phyloP scores from a whole-genome alignment of 1,139 yeast genomes.

The Protomyces pachydermus region DNA sequence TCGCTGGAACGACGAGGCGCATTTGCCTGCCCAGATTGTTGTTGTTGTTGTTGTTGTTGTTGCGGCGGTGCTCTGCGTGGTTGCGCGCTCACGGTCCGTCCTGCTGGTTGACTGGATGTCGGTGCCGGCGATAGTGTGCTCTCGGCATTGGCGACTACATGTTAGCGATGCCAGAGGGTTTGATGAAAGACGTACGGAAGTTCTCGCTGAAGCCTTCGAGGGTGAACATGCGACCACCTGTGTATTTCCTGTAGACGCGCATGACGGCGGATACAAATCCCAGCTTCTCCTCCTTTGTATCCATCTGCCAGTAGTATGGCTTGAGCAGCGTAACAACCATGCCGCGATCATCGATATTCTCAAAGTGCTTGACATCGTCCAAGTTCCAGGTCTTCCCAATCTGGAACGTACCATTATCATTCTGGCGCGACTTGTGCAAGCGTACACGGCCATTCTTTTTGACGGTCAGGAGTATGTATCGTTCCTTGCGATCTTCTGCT shows the following conservation, averaged over 20 bases:
- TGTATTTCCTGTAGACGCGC: constrained; percentile 61
- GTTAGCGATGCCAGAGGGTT: not conserved
- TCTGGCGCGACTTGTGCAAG: constrained; percentile 81
- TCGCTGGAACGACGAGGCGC: not conserved
- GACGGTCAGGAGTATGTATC: constrained; percentile 42
- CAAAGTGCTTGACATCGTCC: constrained; percentile 59
- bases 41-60: no score
- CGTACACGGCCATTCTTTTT: constrained; percentile 59
- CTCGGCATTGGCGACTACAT: not conserved
- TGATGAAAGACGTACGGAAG: not conserved
- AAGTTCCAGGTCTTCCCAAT: constrained; percentile 93
- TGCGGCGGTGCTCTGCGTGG: no score
- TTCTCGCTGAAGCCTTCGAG: constrained; percentile 43
- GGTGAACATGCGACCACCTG: constrained; percentile 62
- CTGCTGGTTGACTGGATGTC: no score
- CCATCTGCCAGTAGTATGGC: constrained; percentile 80
- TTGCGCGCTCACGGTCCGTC: no score
- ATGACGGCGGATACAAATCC: constrained; percentile 62
- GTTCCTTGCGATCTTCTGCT: constrained; percentile 19
- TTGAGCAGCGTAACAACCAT: constrained; percentile 64
- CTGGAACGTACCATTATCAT: constrained; percentile 68
- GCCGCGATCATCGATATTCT: constrained; percentile 41
- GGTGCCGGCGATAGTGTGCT: not conserved
- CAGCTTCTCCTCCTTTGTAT: constrained; percentile 60
- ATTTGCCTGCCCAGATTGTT: not conserved